phyloP scores from a whole-genome alignment of 1,139 yeast species.

The Lodderomyces metapsilosis region DNA sequence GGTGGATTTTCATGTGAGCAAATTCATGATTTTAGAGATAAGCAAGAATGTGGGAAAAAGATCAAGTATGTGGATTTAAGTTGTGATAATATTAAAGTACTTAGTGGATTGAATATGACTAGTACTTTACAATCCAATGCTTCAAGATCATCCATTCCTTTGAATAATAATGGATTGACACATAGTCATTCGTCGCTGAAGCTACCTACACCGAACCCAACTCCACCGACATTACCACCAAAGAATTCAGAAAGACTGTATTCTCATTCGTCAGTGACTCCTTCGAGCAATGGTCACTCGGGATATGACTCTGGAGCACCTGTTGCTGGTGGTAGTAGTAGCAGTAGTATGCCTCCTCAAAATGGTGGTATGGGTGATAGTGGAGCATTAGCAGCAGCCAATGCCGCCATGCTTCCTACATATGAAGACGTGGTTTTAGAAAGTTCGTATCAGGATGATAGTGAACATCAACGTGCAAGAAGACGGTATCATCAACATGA shows the following conservation, averaged over 20 bases:
- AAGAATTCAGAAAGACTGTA: conserved; percentile 1
- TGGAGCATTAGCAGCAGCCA: conserved; percentile 2
- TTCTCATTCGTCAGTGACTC: conserved; percentile 5
- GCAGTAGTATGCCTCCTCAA: not conserved
- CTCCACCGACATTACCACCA: conserved; percentile 5
- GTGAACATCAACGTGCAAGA: conserved; percentile 30
- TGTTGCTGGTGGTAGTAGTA: not conserved
- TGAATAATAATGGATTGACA: conserved; percentile 1
- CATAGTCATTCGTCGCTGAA: conserved; percentile 2
- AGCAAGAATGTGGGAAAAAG: conserved; percentile 20
- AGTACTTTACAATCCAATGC: conserved; percentile 21
- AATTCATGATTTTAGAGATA: conserved; percentile 21
- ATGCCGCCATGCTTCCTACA: conserved; percentile 22
- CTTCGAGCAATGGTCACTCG: not conserved
- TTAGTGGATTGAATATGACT: conserved; percentile 42
- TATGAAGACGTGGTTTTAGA: conserved; percentile 38
- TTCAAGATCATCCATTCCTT: conserved; percentile 11
- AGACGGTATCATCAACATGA: conserved; percentile 39
- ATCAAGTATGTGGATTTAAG: conserved; percentile 31
- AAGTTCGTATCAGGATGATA: conserved; percentile 24
- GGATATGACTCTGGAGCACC: not conserved
- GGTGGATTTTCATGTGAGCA: conserved; percentile 46
- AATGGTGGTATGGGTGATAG: not conserved
- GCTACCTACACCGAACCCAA: conserved; percentile 1
- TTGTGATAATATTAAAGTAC: conserved; percentile 36